Evolutionary conservation across 352 stramenopile species (phyloP), one percentile per base, ranked within the genome.

Genomic region (Phytopythium helicoides): DNA sequence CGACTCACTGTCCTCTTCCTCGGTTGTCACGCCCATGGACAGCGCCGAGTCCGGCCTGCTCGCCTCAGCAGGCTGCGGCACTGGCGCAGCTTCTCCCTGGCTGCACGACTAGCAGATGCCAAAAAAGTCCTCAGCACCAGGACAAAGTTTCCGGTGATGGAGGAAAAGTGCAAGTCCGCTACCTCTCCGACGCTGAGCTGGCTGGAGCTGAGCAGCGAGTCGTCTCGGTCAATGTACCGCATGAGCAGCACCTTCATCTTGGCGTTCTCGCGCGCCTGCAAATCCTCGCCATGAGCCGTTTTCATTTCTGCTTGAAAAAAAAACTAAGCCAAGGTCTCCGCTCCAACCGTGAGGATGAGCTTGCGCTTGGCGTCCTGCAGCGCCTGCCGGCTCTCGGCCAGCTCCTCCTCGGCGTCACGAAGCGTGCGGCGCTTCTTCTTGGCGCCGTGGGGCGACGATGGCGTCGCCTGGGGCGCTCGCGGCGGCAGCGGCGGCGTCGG

Each of bases 191-290:
- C 67, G 51, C 76, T 92, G 49, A 94, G 54, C 60, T 94, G 84
- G 38, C 81, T 91, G 46, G 78, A 79, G 56, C 76, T 81, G 45
- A 91, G 48, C 25, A 94, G 62, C 52, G 81, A 89, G 52, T 92
- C 76, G 56, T 92, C 84, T 48, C 86, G 87, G 19, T 94, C 78
- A 41, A 94, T 89, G 68, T 94, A 92, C 46, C 87, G 89, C 76
- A 90, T 83, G 22, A 94, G 66, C 50, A 92, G 42, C 54, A 92
- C 82, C 54, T 89, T 90, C 74, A 92, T 91, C 64, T 91, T 90
- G 48, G 84, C 84, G 54, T 92, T 92, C 55, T 94, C 84, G 19
- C 81, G 68, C 18, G 83, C 83, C 77, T 91, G 28, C 28, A 33
- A 33, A 44, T 1, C 2, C 14, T 6, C 9, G n/a, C 18, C 37